Evolutionary conservation across 805 yeast genomes (phyloP).

Genomic region (Jamesozyma piceae): DNA sequence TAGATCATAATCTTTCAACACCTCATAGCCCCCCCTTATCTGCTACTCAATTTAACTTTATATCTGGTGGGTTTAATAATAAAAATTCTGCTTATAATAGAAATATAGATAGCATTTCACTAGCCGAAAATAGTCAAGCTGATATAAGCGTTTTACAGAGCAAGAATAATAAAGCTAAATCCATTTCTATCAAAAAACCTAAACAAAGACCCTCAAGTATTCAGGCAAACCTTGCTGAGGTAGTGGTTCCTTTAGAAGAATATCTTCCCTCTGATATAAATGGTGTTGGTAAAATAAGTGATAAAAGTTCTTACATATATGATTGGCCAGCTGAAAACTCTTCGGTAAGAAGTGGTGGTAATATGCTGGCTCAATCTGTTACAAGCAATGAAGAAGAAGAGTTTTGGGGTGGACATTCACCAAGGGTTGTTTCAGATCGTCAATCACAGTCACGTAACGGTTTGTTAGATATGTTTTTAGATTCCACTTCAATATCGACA

Average conservation of each 20-base stretch:
- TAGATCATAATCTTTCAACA: conserved; percentile 22
- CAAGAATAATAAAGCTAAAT: not conserved
- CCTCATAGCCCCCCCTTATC: conserved; percentile 26
- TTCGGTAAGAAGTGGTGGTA: not conserved
- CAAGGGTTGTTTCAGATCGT: not conserved
- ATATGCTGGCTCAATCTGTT: not conserved
- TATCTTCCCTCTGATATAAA: conserved; percentile 27
- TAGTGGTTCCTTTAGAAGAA: conserved; percentile 32
- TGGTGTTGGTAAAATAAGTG: conserved; percentile 27
- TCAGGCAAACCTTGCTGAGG: conserved; percentile 31
- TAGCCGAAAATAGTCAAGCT: not conserved
- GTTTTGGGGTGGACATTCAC: not conserved
- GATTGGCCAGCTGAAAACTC: conserved; percentile 1
- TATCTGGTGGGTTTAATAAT: conserved; percentile 4
- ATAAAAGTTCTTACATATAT: conserved; percentile 8
- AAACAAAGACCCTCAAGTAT: not conserved
- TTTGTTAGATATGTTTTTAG: conserved; percentile 33
- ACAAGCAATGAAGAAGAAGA: conserved; percentile 9
- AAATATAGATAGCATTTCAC: not conserved
- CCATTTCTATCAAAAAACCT: not conserved
- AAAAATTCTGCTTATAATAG: not conserved
- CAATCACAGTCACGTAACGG: conserved; percentile 25
- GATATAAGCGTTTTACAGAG: conserved; percentile 6
- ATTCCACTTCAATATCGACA: conserved; percentile 20
- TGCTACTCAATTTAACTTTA: conserved; percentile 10